phyloP scores from a whole-genome alignment of 208 protist genomes.

The Crithidia sp. region DNA sequence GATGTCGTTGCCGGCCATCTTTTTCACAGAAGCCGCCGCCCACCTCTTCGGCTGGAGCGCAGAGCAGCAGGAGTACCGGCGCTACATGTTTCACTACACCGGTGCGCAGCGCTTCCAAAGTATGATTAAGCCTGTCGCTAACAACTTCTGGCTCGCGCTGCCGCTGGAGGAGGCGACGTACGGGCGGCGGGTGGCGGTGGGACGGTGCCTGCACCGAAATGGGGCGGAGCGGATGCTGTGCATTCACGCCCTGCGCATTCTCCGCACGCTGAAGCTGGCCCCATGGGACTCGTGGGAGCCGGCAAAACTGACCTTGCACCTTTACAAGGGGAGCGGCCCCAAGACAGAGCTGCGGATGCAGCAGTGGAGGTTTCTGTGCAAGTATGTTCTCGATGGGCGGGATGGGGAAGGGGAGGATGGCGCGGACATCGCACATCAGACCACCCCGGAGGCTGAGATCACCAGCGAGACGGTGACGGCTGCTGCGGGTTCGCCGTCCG shows the following conservation, averaged over 20 bases:
- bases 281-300: slow-evolving; percentile 45
- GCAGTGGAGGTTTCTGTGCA: slow-evolving; percentile 23
- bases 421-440: neutral
- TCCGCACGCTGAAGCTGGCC: slow-evolving; percentile 35
- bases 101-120: slow-evolving; percentile 48
- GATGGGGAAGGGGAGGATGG: neutral
- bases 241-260: slow-evolving; percentile 68
- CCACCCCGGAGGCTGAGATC: slow-evolving; percentile 8
- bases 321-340: slow-evolving; percentile 26
- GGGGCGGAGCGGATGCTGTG: slow-evolving; percentile 60
- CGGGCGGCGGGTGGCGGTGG: slow-evolving; percentile 53
- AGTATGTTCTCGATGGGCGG: slow-evolving; percentile 1
- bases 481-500: neutral
- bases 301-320: slow-evolving; percentile 1
- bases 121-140: slow-evolving; percentile 30
- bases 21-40: slow-evolving; percentile 38
- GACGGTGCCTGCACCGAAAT: slow-evolving; percentile 53
- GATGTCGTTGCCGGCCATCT: neutral
- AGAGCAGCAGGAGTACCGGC: neutral
- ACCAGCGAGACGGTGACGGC: neutral
- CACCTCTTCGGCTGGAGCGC: slow-evolving; percentile 16
- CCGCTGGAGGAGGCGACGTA: slow-evolving; percentile 49
- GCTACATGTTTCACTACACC: slow-evolving; percentile 56
- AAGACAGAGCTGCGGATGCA: neutral
- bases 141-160: slow-evolving; percentile 76